Percentiles rank a stretch among this genome's conserved stretches.
Conservation (phyloP, 2,329 filamentous ascomycete genomes). For the Xylariaceae sp. region DNA sequence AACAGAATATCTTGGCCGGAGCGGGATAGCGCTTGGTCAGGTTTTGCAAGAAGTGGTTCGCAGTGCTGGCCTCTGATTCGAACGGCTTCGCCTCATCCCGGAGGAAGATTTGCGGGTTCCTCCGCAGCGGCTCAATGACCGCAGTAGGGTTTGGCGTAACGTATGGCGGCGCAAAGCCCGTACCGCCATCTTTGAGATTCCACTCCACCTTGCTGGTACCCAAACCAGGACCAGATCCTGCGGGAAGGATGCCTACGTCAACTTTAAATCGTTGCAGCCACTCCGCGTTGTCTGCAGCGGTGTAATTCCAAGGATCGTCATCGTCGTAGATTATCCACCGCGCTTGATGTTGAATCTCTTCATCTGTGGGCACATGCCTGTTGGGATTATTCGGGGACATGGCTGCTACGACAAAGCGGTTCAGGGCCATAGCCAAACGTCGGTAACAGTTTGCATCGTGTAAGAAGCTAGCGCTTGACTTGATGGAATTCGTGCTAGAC, state of each 20-base stretch:
- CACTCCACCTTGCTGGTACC: constrained; percentile 38
- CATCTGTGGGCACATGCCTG: constrained; percentile 56
- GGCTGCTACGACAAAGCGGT: constrained; percentile 49
- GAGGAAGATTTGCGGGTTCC: constrained; percentile 34
- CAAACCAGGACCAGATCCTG: constrained; percentile 51
- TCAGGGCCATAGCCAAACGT: constrained; percentile 52
- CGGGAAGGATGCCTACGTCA: constrained; percentile 49
- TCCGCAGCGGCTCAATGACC: constrained; percentile 35
- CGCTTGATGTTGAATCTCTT: constrained; percentile 63
- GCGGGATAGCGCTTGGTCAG: constrained; percentile 44
- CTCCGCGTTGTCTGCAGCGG: constrained; percentile 61
- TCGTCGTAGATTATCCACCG: constrained; percentile 63
- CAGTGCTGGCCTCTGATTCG: constrained; percentile 41
- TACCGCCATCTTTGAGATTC: constrained; percentile 49
- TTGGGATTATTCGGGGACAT: constrained; percentile 61
- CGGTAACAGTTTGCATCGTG: constrained; percentile 61
- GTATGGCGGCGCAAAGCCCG: constrained; percentile 56
- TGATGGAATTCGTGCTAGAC: constrained; percentile 18
- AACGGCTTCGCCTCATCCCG: constrained; percentile 40
- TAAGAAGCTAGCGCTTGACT: constrained; percentile 45
- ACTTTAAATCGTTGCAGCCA: constrained; percentile 64
- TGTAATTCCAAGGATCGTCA: constrained; percentile 64
- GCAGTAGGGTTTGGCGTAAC: constrained; percentile 41
- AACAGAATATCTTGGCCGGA: constrained; percentile 55
- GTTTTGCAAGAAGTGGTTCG: constrained; percentile 47